Percentiles rank a stretch among this genome's conserved stretches.
These are phyloP conservation scores for Plasmodium sp. DNA, from an alignment of 169 alveolate species.

Conservation along the genomic window DNA sequence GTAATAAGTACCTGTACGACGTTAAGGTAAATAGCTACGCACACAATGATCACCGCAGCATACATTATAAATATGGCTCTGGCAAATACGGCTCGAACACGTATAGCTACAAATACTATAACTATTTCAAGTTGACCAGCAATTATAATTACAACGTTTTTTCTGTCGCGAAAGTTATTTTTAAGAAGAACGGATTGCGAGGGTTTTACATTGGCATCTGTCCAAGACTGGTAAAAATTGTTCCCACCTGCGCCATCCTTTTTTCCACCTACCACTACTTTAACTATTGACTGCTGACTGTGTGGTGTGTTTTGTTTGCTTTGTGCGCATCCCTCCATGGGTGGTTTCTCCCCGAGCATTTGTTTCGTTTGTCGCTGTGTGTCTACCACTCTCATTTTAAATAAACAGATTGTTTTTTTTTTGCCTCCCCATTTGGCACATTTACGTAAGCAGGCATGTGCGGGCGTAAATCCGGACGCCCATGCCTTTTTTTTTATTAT, in stretches of 20 bases:
- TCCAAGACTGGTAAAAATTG: constrained; percentile 76
- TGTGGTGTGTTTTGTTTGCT: background rate
- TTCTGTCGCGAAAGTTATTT: constrained; percentile 48
- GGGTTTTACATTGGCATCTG: constrained; percentile 74
- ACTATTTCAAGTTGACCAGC: constrained; percentile 54
- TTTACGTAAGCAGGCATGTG: background rate
- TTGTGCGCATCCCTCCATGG: background rate
- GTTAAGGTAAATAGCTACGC: constrained; percentile 66
- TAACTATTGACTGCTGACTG: constrained; percentile 5
- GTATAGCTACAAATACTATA: constrained; percentile 52
- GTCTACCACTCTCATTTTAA: background rate
- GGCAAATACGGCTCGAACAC: constrained; percentile 65
- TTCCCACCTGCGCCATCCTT: constrained; percentile 78
- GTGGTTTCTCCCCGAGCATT: background rate
- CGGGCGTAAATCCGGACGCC: background rate
- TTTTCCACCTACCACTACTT: constrained; percentile 73
- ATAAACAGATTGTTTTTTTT: background rate
- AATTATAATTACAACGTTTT: constrained; percentile 63
- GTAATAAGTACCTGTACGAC: constrained; percentile 48
- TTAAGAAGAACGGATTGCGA: constrained; percentile 55
- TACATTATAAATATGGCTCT: constrained; percentile 69
- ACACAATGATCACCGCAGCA: constrained; percentile 52
- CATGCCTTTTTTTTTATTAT: background rate
- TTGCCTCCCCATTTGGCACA: background rate
- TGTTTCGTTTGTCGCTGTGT: background rate